Evolutionary conservation across 225 moss, liverwort and hornwort species (phyloP).

Genomic region (Polytrichum formosum): DNA sequence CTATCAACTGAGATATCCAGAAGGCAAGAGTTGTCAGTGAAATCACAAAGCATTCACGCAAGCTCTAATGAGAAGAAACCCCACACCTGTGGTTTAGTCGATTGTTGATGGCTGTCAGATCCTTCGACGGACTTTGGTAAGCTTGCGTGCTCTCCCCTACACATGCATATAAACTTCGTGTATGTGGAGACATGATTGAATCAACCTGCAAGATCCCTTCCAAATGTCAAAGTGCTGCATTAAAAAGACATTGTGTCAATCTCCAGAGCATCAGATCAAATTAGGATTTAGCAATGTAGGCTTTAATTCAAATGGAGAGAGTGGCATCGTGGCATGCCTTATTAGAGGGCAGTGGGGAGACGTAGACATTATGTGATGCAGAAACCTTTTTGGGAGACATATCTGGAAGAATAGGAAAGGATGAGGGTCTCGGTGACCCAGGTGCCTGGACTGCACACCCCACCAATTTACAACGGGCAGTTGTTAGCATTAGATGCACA

Average conservation of each 20-base stretch:
- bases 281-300: no score
- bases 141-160: slow-evolving; percentile 96
- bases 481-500: slow-evolving; percentile 8
- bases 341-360: slow-evolving; percentile 74
- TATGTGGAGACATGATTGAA: slow-evolving; percentile 90
- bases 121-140: slow-evolving; percentile 91
- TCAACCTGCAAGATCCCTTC: slow-evolving; percentile 54
- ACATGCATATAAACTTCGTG: slow-evolving; percentile 90
- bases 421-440: slow-evolving; percentile 67
- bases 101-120: slow-evolving; percentile 89
- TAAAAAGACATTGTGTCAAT: no score
- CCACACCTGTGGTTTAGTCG: slow-evolving; percentile 73
- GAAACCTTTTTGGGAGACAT: slow-evolving; percentile 99
- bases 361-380: slow-evolving; percentile 84
- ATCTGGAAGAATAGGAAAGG: slow-evolving; percentile 81
- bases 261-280: no score
- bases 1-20: not conserved
- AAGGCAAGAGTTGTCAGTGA: not conserved
- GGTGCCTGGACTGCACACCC: slow-evolving; percentile 59
- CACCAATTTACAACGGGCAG: slow-evolving; percentile 11
- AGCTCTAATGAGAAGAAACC: not conserved
- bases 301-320: no score
- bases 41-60: no score
- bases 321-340: slow-evolving; percentile 47
- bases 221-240: not conserved